A percentile compares a stretch with the other conserved stretches of the same genome.
Evolutionary conservation across 768 basidiomycete genomes (phyloP).

Genomic region (Lactarius sanguifluus): DNA sequence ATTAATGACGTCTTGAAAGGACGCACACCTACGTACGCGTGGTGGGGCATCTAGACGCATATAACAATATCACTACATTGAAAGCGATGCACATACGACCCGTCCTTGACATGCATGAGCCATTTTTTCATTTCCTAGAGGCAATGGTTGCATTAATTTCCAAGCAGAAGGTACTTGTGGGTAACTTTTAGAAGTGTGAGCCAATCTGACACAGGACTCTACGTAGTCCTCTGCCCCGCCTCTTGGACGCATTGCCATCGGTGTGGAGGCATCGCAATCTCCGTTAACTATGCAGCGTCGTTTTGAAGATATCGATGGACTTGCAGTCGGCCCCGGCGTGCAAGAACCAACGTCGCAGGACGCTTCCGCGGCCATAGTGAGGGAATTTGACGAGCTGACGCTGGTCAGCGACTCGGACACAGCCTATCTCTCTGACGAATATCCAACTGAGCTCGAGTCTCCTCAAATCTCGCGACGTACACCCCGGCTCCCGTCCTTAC

Average conservation of each 20-base stretch:
- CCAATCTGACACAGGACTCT: not conserved
- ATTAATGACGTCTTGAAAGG: constrained; percentile 1
- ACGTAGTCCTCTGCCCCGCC: not conserved
- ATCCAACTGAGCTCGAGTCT: not conserved
- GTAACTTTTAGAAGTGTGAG: not conserved
- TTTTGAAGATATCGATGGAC: not conserved
- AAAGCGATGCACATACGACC: constrained; percentile 40
- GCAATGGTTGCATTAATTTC: constrained; percentile 41
- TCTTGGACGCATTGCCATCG: not conserved
- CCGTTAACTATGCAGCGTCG: not conserved
- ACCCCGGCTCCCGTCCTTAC: not conserved
- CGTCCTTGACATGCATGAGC: constrained; percentile 48
- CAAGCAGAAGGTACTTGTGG: constrained; percentile 36
- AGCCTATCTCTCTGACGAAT: not conserved
- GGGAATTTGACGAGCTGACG: constrained; percentile 13
- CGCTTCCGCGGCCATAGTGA: not conserved
- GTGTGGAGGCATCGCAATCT: not conserved
- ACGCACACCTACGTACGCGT: constrained; percentile 19
- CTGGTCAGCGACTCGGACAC: not conserved
- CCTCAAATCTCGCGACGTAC: not conserved
- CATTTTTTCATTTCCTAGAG: constrained; percentile 49
- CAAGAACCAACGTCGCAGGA: not conserved
- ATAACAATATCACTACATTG: constrained; percentile 42
- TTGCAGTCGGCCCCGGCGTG: not conserved
- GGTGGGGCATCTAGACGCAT: constrained; percentile 28